Base-by-base conservation (phyloP, 2,329 filamentous ascomycete species). In the Alternaria novae-zelandiae region DNA sequence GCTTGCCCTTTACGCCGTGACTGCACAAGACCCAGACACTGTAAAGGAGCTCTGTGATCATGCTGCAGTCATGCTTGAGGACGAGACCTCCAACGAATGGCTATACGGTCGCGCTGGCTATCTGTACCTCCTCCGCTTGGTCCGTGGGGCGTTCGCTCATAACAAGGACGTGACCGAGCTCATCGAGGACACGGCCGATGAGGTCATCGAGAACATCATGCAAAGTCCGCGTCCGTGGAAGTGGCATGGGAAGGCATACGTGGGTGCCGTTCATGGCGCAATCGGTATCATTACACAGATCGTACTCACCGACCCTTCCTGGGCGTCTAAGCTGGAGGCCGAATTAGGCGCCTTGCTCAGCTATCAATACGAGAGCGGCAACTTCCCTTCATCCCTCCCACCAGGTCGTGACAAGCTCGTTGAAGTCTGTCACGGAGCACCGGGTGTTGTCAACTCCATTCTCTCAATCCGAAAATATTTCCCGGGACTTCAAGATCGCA, bases 261-360 rank as follows among this genome's bases (percentile, higher is more conserved):
- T 91, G 36, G 91, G 90, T 2, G 88, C 90, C 6, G 87, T 86
- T 0, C 89, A 93, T 72, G 91, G 91, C 8, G 85, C 87, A 12
- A 86, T 92, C 25, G 89, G 90, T 5, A 91, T 91, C 74, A 84
- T 93, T 59, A 89, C 87, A n/a, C 90, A 93, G 76, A 81, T 92
- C 13, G 84, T 91, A 2, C 81, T 87, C 43, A 88, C 88, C 3
- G 84, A 85, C 59, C 85, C 87, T 0, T 78, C 81, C 6, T 83
- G 86, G 65, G 88, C 89, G 1, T 76, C 83, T 2, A 82, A 83
- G 50, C 78, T 92, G 4, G 83, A 86, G 65, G 79, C 79, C 4
- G 82, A 86, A 20, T 74, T 92, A 5, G 81, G 82, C 1, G 82
- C 83, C 10, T 73, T 92, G 11, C 81, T 93, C 4, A 84, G 84